phyloP scores from a whole-genome alignment of 225 moss, liverwort and hornwort species.

The Pseudisothecium myosuroides region DNA sequence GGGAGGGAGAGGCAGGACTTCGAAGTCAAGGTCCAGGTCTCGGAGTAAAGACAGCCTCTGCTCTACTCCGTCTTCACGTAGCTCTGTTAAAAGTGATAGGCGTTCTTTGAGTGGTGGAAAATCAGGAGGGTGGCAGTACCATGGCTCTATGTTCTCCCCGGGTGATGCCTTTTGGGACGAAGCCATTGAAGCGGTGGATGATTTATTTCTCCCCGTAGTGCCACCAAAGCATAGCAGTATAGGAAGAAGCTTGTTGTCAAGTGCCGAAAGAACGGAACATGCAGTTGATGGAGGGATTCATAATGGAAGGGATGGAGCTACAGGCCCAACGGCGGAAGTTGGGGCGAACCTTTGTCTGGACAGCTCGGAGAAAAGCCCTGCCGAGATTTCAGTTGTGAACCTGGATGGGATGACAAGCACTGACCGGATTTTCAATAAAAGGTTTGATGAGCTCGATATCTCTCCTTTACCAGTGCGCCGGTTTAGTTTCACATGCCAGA shows the following conservation, averaged over 20 bases:
- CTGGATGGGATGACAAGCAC: constrained; percentile 11
- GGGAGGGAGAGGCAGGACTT: constrained; percentile 5
- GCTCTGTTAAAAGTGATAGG: constrained; percentile 17
- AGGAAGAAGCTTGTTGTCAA: constrained; percentile 9
- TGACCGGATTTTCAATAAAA: constrained; percentile 14
- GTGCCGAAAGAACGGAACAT: not conserved
- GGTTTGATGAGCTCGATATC: constrained; percentile 37
- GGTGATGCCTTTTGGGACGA: constrained; percentile 96
- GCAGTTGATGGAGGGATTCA: not conserved
- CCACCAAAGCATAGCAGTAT: constrained; percentile 5
- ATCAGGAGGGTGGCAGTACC: constrained; percentile 58
- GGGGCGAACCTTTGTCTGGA: not conserved
- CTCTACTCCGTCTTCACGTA: constrained; percentile 35
- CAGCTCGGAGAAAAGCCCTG: not conserved
- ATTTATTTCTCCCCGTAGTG: constrained; percentile 33
- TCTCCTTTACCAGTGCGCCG: constrained; percentile 92
- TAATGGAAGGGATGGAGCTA: not conserved
- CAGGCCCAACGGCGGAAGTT: not conserved
- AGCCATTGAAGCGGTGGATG: constrained; percentile 69
- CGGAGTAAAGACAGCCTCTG: constrained; percentile 3
- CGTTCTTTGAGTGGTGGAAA: constrained; percentile 22
- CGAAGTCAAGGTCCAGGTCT: constrained; percentile 34
- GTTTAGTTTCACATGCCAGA: constrained; percentile 67
- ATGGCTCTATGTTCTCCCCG: constrained; percentile 69
- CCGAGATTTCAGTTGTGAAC: not conserved